Percentiles rank a stretch among this genome's conserved stretches.
Conservation (phyloP, 352 stramenopile species). For the Phytopythium montanum region DNA sequence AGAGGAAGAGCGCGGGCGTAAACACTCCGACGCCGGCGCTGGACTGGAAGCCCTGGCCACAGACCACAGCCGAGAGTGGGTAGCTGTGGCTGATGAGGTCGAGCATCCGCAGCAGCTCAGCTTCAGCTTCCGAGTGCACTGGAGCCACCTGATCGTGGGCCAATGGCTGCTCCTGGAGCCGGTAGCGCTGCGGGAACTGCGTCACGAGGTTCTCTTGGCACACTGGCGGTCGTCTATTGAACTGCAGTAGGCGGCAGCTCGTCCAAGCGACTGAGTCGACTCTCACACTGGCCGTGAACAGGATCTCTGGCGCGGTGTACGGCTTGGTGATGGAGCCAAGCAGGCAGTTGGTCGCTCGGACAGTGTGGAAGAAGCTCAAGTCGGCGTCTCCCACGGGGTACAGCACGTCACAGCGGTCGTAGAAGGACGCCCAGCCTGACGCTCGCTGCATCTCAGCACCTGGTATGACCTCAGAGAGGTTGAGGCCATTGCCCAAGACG, state of each 20-base stretch:
- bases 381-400: constrained; percentile 17
- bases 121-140: constrained; percentile 46
- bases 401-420: constrained; percentile 24
- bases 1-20: constrained; percentile 26
- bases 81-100: constrained; percentile 40
- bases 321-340: constrained; percentile 10
- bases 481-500: not conserved
- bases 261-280: constrained; percentile 53
- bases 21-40: constrained; percentile 21
- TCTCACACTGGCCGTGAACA: constrained; percentile 35
- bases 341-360: constrained; percentile 25
- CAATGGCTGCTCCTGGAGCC: constrained; percentile 21
- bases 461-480: constrained; percentile 3
- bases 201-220: constrained; percentile 61
- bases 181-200: constrained; percentile 41
- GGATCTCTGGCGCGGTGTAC: constrained; percentile 21
- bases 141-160: constrained; percentile 17
- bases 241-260: constrained; percentile 49
- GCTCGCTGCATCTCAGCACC: constrained; percentile 13
- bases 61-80: constrained; percentile 32
- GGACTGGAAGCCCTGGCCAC: constrained; percentile 41
- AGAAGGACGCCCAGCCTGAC: constrained; percentile 35
- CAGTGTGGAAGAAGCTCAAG: constrained; percentile 19
- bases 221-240: constrained; percentile 41
- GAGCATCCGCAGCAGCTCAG: constrained; percentile 43